Evolutionary conservation across 1,284 basidiomycete genomes (phyloP).

Genomic region (Melampsora abietis-canadensis): DNA sequence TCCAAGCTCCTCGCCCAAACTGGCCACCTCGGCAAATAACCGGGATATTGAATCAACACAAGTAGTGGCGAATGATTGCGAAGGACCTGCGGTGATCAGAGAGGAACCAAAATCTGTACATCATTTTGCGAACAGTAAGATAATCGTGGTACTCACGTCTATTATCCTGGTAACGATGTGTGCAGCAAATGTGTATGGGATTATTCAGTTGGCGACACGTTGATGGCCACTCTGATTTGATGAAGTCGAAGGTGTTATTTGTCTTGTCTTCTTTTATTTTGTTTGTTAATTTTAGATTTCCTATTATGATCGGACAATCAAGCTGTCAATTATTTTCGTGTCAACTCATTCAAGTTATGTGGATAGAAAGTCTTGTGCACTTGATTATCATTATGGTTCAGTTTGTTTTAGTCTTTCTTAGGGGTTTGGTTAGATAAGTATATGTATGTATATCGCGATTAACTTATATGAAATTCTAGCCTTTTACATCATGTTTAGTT

Average conservation of each 20-base stretch:
- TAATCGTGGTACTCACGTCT: conserved; percentile 1
- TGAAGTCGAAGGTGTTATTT: no score
- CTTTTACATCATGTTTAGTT: neutral
- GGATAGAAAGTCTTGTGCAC: neutral
- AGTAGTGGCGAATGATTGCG: no score
- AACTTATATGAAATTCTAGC: neutral
- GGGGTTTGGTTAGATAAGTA: neutral
- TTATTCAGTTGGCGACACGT: conserved; percentile 31
- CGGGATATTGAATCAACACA: no score
- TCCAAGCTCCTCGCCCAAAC: neutral
- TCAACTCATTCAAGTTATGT: neutral
- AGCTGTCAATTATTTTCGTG: neutral
- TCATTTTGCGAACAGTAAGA: conserved; percentile 17
- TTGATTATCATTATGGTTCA: neutral
- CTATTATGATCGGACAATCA: neutral
- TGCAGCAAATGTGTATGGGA: conserved; percentile 37
- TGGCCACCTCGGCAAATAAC: neutral
- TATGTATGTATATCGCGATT: neutral
- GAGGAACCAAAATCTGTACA: neutral
- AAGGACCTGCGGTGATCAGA: neutral
- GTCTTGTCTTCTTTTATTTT: neutral
- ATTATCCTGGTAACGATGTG: conserved; percentile 18
- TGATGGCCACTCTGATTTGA: neutral
- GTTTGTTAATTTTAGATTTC: neutral
- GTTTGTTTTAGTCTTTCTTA: neutral